phyloP scores from a whole-genome alignment of 2,329 filamentous ascomycete genomes.

The Penicillium sclerotigenum region DNA sequence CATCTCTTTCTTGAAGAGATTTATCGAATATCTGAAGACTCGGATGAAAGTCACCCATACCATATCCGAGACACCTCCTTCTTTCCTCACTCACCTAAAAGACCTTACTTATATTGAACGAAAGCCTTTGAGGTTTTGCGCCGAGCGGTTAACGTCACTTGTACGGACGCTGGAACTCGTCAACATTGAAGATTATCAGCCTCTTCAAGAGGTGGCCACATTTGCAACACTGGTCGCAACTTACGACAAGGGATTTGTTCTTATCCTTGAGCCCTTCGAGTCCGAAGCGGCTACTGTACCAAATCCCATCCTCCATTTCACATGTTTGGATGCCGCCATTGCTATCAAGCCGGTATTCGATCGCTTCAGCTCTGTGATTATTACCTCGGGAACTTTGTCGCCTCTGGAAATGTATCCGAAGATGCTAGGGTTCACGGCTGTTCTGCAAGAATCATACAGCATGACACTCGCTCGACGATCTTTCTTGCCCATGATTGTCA shows the following conservation, averaged over 20 bases:
- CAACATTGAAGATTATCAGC: constrained; percentile 96
- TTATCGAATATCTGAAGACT: constrained; percentile 96
- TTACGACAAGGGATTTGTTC: constrained; percentile 91
- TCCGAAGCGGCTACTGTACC: constrained; percentile 92
- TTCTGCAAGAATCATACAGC: constrained; percentile 93
- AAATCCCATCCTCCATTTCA: constrained; percentile 95
- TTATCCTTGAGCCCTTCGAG: constrained; percentile 97
- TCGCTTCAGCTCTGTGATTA: constrained; percentile 95
- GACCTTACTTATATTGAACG: constrained; percentile 97
- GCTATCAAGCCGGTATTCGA: constrained; percentile 98
- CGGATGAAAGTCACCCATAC: constrained; percentile 98
- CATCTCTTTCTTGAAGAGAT: constrained; percentile 87
- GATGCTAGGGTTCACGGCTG: constrained; percentile 90
- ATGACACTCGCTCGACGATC: constrained; percentile 93
- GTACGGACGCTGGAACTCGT: constrained; percentile 93
- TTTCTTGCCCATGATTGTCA: constrained; percentile 98
- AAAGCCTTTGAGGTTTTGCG: constrained; percentile 89
- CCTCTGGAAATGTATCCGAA: constrained; percentile 98
- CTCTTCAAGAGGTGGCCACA: constrained; percentile 93
- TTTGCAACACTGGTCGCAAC: constrained; percentile 95
- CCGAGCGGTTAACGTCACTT: constrained; percentile 88
- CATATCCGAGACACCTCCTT: constrained; percentile 93
- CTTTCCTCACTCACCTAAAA: constrained; percentile 86
- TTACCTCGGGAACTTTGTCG: constrained; percentile 95
- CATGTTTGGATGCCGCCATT: constrained; percentile 93